Base-by-base conservation (phyloP, 352 stramenopile genomes). In the Phytophthora fragariae region DNA sequence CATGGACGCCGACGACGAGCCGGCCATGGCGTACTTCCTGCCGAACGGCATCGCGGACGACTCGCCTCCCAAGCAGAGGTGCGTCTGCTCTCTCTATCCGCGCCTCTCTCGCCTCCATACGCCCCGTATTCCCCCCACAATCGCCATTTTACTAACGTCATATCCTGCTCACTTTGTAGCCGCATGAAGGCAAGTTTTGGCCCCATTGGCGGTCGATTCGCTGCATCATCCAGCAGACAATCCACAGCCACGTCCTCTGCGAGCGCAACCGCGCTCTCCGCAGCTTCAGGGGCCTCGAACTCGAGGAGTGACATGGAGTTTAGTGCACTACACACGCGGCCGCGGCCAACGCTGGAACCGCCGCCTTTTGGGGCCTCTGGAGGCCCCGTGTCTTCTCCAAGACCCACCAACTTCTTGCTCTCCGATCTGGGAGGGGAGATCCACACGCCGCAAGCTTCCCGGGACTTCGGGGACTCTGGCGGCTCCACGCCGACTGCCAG, bases 11-110 rank as follows among this genome's bases (percentile, higher is more conserved):
- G 87, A 92, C 62, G 87, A 88, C 27, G 87, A 94, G 35, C 71
- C 75, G 55, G 73, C 73, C 49, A 87, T 94, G 85, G 64, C 85
- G 65, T 96, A 96, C 65, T 96, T 96, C 70, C 76, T 96, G 46
- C 89, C 88, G n/a, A 85, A 92, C 50, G 89, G 88, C 62, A 96
- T 96, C 72, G 77, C 88, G 11, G 88, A 95, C 55, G 89, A 96
- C 72, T 94, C 87, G 46, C 86, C 86, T 15, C 89, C 85, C 29
- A 92, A 90, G 75, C 76, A 80, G 24, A 92, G 73, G 85, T 93
- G 59, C 65, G 72, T 74, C 7, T 56, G 6, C 10, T 55, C 52
- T 61, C 52, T 58, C 46, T 53, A 57, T 21, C 3, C 37, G 24
- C 6, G n/a, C 37, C 0, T 33, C 14, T 59, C 17, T 3, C 5